phyloP scores from a whole-genome alignment of 2,329 filamentous ascomycete genomes.

The Exophiala lecanii-corni region DNA sequence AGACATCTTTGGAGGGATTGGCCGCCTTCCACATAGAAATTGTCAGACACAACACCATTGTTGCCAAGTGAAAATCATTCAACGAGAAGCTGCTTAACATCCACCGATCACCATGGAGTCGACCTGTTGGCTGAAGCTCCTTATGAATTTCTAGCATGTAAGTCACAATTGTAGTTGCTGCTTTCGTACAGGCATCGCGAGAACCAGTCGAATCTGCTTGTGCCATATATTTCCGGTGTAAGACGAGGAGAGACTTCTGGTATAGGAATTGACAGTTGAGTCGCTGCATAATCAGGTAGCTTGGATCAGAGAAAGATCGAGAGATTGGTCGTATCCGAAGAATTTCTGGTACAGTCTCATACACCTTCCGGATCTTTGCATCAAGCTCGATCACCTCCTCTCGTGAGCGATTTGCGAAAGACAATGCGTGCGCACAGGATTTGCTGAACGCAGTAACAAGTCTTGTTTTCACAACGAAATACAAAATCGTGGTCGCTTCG shows the following conservation, averaged over 20 bases:
- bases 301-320: constrained; percentile 43
- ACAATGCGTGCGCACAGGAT: constrained; percentile 29
- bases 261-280: constrained; percentile 50
- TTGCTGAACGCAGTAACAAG: constrained; percentile 29
- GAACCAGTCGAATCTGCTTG: constrained; percentile 37
- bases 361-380: constrained; percentile 22
- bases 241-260: constrained; percentile 47
- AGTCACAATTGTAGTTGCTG: constrained; percentile 46
- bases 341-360: constrained; percentile 23
- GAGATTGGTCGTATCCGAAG: constrained; percentile 22
- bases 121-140: constrained; percentile 51
- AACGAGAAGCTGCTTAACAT: constrained; percentile 55
- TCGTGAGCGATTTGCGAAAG: constrained; percentile 21
- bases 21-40: constrained; percentile 22
- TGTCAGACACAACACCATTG: constrained; percentile 55
- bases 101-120: constrained; percentile 51
- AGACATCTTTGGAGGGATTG: constrained; percentile 9
- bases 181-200: constrained; percentile 42
- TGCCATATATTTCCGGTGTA: constrained; percentile 52
- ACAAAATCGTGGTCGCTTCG: constrained; percentile 39
- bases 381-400: constrained; percentile 27
- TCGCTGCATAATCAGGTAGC: constrained; percentile 49
- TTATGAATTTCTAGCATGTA: constrained; percentile 48
- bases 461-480: constrained; percentile 32
- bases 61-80: constrained; percentile 59